Base-by-base conservation (phyloP, 495 filamentous ascomycete species). In the Choiromyces venosus region DNA sequence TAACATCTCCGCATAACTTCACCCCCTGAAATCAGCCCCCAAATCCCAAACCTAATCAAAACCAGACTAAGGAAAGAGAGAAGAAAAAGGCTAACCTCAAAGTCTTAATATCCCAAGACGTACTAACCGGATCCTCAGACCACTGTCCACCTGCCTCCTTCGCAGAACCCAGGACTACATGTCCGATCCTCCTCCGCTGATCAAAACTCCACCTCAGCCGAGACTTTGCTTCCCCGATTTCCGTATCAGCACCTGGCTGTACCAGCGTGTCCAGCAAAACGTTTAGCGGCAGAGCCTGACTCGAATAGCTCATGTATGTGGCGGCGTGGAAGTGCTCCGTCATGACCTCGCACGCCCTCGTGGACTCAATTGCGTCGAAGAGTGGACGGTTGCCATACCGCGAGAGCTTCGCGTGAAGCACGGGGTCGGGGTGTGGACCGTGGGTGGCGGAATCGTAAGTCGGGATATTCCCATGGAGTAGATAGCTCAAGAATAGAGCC, bases 1-100 rank as follows among this genome's bases (percentile, higher is more conserved):
- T 18, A 91, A 82, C 87, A 89, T 87, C 71, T 88, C 87, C 6
- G 88, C 87, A 82, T 91, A 91, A 80, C 89, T 91, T 69, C 25
- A 70, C 44, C 25, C 46, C 38, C 37, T 19, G 5, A 37, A n/a
- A 37, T 69, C 56, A 83, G 76, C 16, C 74, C 79, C 25, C 76
- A 79, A 44, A 81, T 79, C 33, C 80, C 80, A 68, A 42, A 16
- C 25, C 38, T 18, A 35, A 69, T 37, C 36, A 25, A 65, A 65
- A 65, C 35, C 12, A 21, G 19, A 12, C 16, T 33, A 8, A 56
- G 44, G 33, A 36, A 37, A 18, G 33, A 44, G 29, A 33, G 52
- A 35, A 9, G n/a, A 68, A 65, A 39, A 36, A 68, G n/a, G 37
- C 73, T 25, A n/a, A 81, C 79, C 79, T 81, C 76, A 89, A 77